A percentile compares a stretch with the other conserved stretches of the same genome.
These are phyloP conservation scores for Vachellia collinsii DNA, from an alignment of 306 rosid species.

Conservation along the genomic window DNA sequence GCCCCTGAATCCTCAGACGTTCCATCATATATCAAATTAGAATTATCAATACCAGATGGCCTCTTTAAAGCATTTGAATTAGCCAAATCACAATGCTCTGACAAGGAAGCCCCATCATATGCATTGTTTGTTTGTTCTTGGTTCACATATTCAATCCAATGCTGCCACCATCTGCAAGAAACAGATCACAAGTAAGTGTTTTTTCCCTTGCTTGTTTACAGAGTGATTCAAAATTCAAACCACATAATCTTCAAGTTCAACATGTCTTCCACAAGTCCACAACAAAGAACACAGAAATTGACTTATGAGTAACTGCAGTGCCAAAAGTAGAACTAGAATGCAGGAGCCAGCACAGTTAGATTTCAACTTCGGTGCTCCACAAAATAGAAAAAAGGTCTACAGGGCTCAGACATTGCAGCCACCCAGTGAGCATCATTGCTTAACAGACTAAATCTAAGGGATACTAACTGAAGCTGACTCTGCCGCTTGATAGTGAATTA, in stretches of 20 bases:
- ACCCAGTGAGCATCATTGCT: slow-evolving; percentile 10
- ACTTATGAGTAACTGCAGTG: slow-evolving; percentile 2
- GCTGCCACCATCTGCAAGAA: slow-evolving; percentile 91
- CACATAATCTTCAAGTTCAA: slow-evolving; percentile 1
- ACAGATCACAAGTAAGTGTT: slow-evolving; percentile 32
- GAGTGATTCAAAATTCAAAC: slow-evolving; percentile 30
- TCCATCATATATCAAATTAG: slow-evolving; percentile 75
- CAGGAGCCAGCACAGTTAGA: slow-evolving; percentile 19
- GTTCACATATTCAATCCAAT: slow-evolving; percentile 96
- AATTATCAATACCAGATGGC: slow-evolving; percentile 86
- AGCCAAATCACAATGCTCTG: slow-evolving; percentile 67
- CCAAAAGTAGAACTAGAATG: slow-evolving; percentile 16
- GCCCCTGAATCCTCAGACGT: slow-evolving; percentile 59
- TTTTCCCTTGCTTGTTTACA: slow-evolving; percentile 4
- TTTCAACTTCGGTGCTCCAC: slow-evolving; percentile 2
- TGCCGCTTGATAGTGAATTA: neutral
- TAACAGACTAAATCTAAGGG: slow-evolving; percentile 9
- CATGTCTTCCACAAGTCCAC: slow-evolving; percentile 3
- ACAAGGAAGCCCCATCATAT: slow-evolving; percentile 66
- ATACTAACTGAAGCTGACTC: slow-evolving; percentile 2
- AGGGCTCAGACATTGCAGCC: slow-evolving; percentile 20
- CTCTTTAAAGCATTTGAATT: slow-evolving; percentile 66
- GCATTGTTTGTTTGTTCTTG: slow-evolving; percentile 77
- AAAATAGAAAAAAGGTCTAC: neutral
- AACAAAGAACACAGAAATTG: slow-evolving; percentile 1